Evolutionary conservation across 164 flowering plant species (phyloP).

Genomic region (Litsea cubeba): DNA sequence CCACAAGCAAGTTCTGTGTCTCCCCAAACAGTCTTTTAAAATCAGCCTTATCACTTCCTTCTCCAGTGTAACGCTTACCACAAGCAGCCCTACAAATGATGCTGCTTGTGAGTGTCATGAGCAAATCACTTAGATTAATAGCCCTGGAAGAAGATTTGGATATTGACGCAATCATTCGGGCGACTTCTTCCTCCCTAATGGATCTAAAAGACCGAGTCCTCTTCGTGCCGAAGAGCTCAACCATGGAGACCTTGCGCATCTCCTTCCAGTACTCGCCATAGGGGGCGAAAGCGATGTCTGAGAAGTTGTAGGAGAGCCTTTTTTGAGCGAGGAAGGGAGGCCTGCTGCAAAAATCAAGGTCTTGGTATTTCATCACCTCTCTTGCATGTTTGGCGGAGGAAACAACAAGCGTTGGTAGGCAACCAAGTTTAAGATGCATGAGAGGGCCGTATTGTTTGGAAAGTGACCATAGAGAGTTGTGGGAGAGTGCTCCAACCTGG

Average conservation of each 20-base stretch:
- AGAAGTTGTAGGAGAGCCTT: conserved; percentile 1
- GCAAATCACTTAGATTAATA: background rate
- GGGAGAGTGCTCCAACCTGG: background rate
- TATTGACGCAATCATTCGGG: conserved; percentile 6
- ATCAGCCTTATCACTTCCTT: background rate
- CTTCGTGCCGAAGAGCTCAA: conserved; percentile 16
- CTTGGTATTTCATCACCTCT: conserved; percentile 18
- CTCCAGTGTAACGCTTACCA: background rate
- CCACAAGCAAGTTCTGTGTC: background rate
- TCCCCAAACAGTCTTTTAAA: background rate
- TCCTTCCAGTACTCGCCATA: conserved; percentile 25
- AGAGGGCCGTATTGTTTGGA: conserved; percentile 15
- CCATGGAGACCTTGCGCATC: conserved; percentile 15
- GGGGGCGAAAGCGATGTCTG: conserved; percentile 20
- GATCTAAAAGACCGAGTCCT: conserved; percentile 9
- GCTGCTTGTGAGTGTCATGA: background rate
- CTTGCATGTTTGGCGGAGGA: conserved; percentile 20
- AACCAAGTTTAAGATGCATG: conserved; percentile 17
- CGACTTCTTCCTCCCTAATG: conserved; percentile 14
- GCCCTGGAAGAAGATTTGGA: background rate
- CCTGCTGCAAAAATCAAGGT: conserved; percentile 9
- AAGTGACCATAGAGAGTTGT: conserved; percentile 6
- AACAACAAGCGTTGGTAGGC: conserved; percentile 14
- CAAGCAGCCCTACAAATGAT: conserved; percentile 6
- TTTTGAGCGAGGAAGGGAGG: conserved; percentile 1